Base-by-base conservation (phyloP, 164 flowering plant genomes). In the Echeveria elegans region DNA sequence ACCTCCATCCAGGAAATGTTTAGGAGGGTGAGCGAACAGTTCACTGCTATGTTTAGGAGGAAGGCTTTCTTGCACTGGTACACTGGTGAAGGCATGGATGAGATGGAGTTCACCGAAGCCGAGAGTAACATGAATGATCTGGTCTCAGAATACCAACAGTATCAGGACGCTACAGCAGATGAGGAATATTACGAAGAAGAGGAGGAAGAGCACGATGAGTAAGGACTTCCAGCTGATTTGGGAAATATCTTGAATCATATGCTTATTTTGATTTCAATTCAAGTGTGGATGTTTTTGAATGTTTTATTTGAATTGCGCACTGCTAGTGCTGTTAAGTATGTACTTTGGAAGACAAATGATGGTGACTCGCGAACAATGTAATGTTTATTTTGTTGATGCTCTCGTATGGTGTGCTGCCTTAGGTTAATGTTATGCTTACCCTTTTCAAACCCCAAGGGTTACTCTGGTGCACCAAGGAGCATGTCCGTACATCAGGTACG, bases 1-100 rank as follows among this genome's bases (percentile, higher is more conserved):
- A 63, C 66, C 45, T 63, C 66, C 41, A 63, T 63, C 47, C 66
- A 63, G 66, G 66, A 63, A 29, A 63, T 63, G 66, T 63, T 63
- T 24, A 63, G 66, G 26, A 63, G 66, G 47, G 66, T 63, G 28
- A 63, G 66, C 28, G 66, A 63, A 47, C 66, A 63, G 66, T 63
- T 63, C 66, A 63, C 66, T 63, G 66, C 66, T 37, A 63, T 63
- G 66, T 63, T 63, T 47, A 63, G 66, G 66, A 63, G 66, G 45
- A 63, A 63, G 41, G 66, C 66, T 63, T 63, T 63, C 45, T 63
- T 63, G 66, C 66, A 63, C 37, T 63, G 66, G 66, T 63, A 63
- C 66, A 63, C 66, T 23, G 66, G 66, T 4, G 66, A 63, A 37
- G 66, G 66, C 26, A 63, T 63, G 66, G 66, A 63, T 32, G 66